These are phyloP conservation scores for Cryptococcus wingfieldii DNA, from an alignment of 1,284 basidiomycete species.

Conservation along the genomic window DNA sequence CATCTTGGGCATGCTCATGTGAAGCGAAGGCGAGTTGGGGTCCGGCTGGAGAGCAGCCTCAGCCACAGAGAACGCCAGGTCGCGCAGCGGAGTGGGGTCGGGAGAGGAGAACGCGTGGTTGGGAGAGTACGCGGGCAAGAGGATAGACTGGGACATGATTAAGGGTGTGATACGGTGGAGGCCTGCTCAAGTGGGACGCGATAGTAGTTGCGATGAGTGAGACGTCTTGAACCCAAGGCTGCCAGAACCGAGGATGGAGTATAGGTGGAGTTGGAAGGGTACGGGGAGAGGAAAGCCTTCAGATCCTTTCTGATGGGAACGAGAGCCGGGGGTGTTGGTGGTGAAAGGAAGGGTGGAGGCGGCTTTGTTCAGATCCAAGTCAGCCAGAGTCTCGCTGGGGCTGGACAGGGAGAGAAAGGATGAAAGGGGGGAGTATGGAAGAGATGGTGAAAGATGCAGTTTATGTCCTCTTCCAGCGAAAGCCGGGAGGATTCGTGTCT, in stretches of 20 bases:
- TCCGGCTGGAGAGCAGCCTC: conserved; percentile 41
- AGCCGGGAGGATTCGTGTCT: background rate
- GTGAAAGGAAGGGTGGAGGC: too few species aligned
- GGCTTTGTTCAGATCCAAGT: too few species aligned
- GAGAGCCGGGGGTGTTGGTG: background rate
- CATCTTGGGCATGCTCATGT: conserved; percentile 7
- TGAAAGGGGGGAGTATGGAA: too few species aligned
- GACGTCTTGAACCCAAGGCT: background rate
- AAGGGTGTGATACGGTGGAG: conserved; percentile 5
- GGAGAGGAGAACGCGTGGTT: conserved; percentile 21
- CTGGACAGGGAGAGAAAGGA: too few species aligned
- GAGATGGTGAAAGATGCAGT: too few species aligned
- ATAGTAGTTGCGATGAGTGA: background rate
- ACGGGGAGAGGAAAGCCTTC: background rate
- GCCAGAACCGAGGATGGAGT: conserved; percentile 3
- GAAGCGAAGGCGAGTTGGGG: conserved; percentile 39
- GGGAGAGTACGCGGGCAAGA: conserved; percentile 14
- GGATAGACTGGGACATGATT: conserved; percentile 22
- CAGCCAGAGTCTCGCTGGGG: too few species aligned
- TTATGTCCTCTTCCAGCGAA: too few species aligned
- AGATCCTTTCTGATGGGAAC: background rate
- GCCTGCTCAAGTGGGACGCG: conserved; percentile 6
- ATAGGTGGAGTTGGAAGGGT: background rate
- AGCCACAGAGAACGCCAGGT: conserved; percentile 42
- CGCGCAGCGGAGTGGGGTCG: conserved; percentile 34